Conservation (phyloP, 768 basidiomycete species). For the Melanogaster broomeanus region DNA sequence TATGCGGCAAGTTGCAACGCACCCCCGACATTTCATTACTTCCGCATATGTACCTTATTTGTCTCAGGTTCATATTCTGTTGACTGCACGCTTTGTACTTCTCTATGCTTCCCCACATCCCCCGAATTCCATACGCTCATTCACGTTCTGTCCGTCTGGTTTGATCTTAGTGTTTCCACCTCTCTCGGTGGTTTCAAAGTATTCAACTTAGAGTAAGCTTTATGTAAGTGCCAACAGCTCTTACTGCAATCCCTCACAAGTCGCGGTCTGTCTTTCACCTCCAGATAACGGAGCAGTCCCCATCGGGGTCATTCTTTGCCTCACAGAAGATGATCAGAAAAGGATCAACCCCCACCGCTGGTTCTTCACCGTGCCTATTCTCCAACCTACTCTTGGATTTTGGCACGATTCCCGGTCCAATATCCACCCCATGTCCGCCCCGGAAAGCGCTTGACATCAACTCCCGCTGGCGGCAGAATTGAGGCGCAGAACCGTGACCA, state of each 20-base stretch:
- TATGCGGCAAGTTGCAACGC: no score
- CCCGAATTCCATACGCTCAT: no score
- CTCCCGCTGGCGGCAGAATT: constrained; percentile 92
- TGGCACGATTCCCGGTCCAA: constrained; percentile 84
- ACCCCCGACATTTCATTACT: no score
- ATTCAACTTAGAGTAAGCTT: constrained; percentile 80
- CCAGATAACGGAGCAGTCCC: constrained; percentile 80
- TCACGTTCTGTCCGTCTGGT: no score
- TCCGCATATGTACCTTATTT: no score
- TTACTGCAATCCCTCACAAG: constrained; percentile 13
- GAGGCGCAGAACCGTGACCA: constrained; percentile 95
- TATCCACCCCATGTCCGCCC: constrained; percentile 85
- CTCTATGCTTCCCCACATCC: no score
- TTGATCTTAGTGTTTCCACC: no score
- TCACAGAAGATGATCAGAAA: constrained; percentile 92
- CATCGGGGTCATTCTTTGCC: constrained; percentile 93
- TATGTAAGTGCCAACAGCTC: no score
- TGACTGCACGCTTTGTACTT: no score
- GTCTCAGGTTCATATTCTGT: no score
- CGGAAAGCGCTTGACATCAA: constrained; percentile 96
- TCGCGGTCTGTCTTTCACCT: constrained; percentile 75
- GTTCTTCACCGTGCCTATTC: constrained; percentile 89
- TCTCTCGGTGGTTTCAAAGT: no score
- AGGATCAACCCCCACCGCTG: constrained; percentile 95
- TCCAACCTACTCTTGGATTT: constrained; percentile 92